Evolutionary conservation across 805 yeast genomes (phyloP).

Genomic region (Lipomyces oligophaga): DNA sequence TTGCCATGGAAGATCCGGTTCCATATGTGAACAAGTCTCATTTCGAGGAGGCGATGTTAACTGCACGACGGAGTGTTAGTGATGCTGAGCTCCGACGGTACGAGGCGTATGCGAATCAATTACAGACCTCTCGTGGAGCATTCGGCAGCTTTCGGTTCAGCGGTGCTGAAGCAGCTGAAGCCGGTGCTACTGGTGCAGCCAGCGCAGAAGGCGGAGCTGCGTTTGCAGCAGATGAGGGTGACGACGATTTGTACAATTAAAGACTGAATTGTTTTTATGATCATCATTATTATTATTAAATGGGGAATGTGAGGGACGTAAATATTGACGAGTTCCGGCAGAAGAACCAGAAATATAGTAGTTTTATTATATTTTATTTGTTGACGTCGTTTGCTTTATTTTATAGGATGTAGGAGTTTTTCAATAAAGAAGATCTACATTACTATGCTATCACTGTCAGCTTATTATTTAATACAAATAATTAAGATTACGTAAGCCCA

Average conservation of each 20-base stretch:
- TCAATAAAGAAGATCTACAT: no score
- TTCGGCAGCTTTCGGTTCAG: slow-evolving; percentile 84
- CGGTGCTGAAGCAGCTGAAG: slow-evolving; percentile 40
- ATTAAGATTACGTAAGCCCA: no score
- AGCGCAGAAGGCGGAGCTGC: slow-evolving; percentile 37
- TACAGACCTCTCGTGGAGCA: slow-evolving; percentile 94
- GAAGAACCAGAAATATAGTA: no score
- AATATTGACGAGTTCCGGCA: no score
- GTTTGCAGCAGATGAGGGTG: slow-evolving; percentile 48
- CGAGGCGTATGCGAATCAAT: slow-evolving; percentile 89
- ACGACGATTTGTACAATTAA: slow-evolving; percentile 62
- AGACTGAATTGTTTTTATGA: no score
- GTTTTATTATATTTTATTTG: no score
- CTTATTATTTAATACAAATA: no score
- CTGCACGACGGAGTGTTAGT: slow-evolving; percentile 95
- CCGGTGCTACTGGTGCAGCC: slow-evolving; percentile 33
- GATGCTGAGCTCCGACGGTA: slow-evolving; percentile 98
- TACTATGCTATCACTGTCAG: no score
- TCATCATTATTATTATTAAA: no score
- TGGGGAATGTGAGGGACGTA: no score
- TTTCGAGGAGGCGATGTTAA: slow-evolving; percentile 99
- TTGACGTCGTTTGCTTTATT: no score
- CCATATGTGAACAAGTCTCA: slow-evolving; percentile 92
- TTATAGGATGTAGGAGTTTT: no score
- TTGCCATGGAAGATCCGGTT: slow-evolving; percentile 83